Evolutionary conservation across 2,329 filamentous ascomycete species (phyloP).

Genomic region (Penicillium sp.): DNA sequence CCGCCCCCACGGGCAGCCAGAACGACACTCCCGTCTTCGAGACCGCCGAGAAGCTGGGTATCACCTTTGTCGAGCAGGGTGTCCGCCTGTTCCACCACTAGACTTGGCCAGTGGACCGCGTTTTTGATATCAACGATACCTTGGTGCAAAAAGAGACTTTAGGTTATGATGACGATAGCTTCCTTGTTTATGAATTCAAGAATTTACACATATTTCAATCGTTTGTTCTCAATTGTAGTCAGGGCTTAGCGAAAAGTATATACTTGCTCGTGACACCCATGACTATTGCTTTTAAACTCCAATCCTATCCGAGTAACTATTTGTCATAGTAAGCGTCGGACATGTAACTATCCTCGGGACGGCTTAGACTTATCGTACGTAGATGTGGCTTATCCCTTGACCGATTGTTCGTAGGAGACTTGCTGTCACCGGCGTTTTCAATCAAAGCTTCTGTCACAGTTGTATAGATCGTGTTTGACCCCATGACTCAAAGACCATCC

Average conservation of each 20-base stretch:
- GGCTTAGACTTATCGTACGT: not conserved
- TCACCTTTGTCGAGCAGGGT: conserved; percentile 94
- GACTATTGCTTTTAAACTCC: not conserved
- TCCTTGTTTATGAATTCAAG: conserved; percentile 20
- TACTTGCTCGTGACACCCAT: not conserved
- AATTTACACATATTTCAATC: conserved; percentile 10
- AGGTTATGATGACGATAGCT: conserved; percentile 27
- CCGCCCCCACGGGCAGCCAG: conserved; percentile 75
- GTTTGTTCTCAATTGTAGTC: not conserved
- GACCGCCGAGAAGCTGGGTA: conserved; percentile 84
- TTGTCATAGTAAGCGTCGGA: not conserved
- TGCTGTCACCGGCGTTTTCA: too few species aligned
- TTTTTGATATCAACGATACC: conserved; percentile 1
- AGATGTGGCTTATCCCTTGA: not conserved
- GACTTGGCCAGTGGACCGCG: conserved; percentile 1
- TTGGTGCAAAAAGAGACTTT: conserved; percentile 18
- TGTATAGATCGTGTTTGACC: too few species aligned
- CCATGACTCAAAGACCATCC: too few species aligned
- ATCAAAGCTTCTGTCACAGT: too few species aligned
- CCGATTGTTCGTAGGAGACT: too few species aligned
- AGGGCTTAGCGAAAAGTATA: not conserved
- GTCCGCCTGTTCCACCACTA: conserved; percentile 94
- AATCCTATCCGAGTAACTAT: not conserved
- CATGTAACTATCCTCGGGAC: not conserved
- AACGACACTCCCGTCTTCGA: conserved; percentile 56